Percentiles rank a stretch among this genome's conserved stretches.
Conservation (phyloP, 1,284 basidiomycete genomes). For the Ustilago shanxiensis region DNA sequence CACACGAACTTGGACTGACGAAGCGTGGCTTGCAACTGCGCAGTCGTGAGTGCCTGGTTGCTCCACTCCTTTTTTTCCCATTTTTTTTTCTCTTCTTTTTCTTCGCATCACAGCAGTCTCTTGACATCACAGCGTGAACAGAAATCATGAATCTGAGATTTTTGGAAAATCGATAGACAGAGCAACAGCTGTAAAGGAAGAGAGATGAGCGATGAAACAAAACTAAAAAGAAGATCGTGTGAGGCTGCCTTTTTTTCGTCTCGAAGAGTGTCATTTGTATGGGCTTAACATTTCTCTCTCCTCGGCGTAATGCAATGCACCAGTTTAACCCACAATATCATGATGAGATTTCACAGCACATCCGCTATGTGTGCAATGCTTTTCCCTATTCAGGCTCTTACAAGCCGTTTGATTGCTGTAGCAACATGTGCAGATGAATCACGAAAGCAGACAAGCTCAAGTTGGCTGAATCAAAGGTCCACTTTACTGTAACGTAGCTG, state of each 20-base stretch:
- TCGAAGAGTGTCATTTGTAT: not conserved
- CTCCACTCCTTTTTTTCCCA: not conserved
- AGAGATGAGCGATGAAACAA: not conserved
- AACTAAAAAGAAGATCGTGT: conserved; percentile 11
- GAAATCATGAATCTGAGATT: not conserved
- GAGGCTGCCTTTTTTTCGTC: not conserved
- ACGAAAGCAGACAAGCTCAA: no score
- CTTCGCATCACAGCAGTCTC: conserved; percentile 1
- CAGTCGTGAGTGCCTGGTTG: no score
- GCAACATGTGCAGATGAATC: no score
- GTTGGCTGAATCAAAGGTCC: no score
- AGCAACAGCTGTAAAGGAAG: not conserved
- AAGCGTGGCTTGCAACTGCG: not conserved
- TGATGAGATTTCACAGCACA: not conserved
- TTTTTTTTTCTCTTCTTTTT: not conserved
- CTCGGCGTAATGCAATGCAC: no score
- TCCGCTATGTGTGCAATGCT: not conserved
- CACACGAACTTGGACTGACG: not conserved
- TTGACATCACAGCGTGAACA: not conserved
- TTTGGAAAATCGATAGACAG: conserved; percentile 1
- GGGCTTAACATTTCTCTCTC: conserved; percentile 1
- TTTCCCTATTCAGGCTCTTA: not conserved
- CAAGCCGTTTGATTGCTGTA: no score
- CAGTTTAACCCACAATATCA: not conserved
- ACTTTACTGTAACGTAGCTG: no score